Evolutionary conservation across 495 filamentous ascomycete genomes (phyloP), one percentile per base, ranked within the genome.

Genomic region (Lophiostoma macrostomum): DNA sequence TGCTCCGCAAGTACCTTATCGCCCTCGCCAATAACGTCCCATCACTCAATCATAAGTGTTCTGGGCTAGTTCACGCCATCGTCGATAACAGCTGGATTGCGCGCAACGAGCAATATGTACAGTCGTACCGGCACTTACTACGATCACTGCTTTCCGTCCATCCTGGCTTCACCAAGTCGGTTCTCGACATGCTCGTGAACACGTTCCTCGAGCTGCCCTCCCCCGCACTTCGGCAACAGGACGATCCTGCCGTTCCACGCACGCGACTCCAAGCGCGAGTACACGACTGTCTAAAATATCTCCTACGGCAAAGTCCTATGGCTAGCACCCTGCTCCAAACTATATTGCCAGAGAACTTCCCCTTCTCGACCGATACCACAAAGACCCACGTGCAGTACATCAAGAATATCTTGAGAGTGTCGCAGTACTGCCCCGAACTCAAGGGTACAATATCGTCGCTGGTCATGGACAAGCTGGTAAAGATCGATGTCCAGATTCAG

Each of bases 401-500:
- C 29, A 74, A 80, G 39, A 95, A 95, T 64, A 70, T 96, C 3
- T 71, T 96, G 4, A 79, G 74, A 52, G 69, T 97, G 22, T 78
- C 83, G 31, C 74, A 74, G 37, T 94, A 94, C 66, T 77, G 83
- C 4, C 88, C 88, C 0, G 84, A 91, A 38, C 74, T 97, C n/a
- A 82, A 83, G 58, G 76, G 81, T 13, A 86, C 93, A 45, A 79
- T 96, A n/a, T 78, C 95, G 46, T 81, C 85, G 50, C 70, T 96
- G 14, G 82, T 96, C 32, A 87, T 86, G 10, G 85, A 91, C 29
- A 79, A 83, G 43, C 73, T 96, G 3, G 87, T 96, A 50, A 95
- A 93, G 68, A 84, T 94, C 37, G 93, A 99, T 60, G 87, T 95
- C 3, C 88, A 95, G 64, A 90, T 97, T 65, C 91, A 96, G 67